Base-by-base conservation (phyloP, 1,284 basidiomycete genomes). In the Chondrostereum purpureum region DNA sequence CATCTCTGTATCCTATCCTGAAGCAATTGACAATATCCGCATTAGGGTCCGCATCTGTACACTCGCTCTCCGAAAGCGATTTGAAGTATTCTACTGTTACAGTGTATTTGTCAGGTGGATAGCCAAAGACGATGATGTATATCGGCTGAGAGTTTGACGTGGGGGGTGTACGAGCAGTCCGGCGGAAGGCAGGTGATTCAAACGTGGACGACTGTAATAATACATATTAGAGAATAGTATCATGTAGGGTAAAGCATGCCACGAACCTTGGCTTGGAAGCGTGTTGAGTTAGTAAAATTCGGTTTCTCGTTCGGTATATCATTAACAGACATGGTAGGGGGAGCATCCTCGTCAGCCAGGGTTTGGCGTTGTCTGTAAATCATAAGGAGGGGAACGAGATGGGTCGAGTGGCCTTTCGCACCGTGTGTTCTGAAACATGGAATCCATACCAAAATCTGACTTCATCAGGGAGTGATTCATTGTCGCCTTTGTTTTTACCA, bases 381-480 rank as follows among this genome's bases (percentile, higher is more conserved):
- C n/a, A 40, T 14, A 41, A 13, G 51, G 41, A 13, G 24, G 14
- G 14, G 22, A 27, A 45, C 19, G 36, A 31, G 36, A 14, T 13
- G 6, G 21, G 23, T 24, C 24, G 21, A 34, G 8, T 14, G 36
- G 19, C 3, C 20, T 16, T 19, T 57, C 68, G 17, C 41, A 82
- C 73, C 78, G 75, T 21, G 79, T 70, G 49, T 73, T 84, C 58
- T 86, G 76, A 52, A 88, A 87, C 84, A 88, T 86, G 16, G 85
- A 85, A 50, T 85, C 83, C 66, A 83, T 78, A 1, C 83, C 85
- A 63, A 85, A 87, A 48, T 83, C 81, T 11, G 78, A 72, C 1
- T 79, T 72, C n/a, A 78, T 69, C 13, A 85, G 66, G 4, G 74
- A 71, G 43, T 80, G 72, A 56, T 80, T 85, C 66, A 87, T 73